Percentiles rank a stretch among this genome's conserved stretches.
Conservation (phyloP, 495 filamentous ascomycete species). For the Aspergillus bridgeri region DNA sequence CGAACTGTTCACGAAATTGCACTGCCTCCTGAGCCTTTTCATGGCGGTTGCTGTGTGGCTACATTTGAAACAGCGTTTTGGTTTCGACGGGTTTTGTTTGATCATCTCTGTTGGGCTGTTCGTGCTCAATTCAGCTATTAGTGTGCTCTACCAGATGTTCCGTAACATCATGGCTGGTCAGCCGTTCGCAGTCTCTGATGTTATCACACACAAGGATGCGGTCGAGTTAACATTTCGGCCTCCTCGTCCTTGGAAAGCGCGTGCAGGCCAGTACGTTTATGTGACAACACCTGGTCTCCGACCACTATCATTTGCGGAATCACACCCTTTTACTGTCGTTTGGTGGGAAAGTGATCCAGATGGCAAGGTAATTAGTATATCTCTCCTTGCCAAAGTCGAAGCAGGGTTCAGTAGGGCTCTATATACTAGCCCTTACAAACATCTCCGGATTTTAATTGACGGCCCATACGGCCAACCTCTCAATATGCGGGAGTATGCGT, state of each 20-base stretch:
- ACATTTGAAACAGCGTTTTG: background rate
- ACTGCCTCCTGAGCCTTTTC: background rate
- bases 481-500: background rate
- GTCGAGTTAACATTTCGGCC: background rate
- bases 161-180: background rate
- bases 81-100: background rate
- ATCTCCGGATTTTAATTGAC: background rate
- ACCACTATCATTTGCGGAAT: background rate
- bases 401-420: background rate
- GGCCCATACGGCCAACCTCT: background rate
- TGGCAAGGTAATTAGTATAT: background rate
- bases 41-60: background rate
- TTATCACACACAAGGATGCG: background rate
- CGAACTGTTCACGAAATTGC: background rate
- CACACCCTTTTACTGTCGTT: background rate
- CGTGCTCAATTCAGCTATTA: background rate
- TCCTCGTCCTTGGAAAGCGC: background rate
- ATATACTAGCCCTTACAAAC: background rate
- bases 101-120: background rate
- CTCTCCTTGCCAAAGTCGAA: background rate
- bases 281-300: background rate
- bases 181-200: background rate
- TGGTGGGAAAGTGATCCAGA: background rate
- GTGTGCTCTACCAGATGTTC: background rate
- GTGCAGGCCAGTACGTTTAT: background rate